Percentiles rank a stretch among this genome's conserved stretches.
Conservation (phyloP, 1,284 basidiomycete species). For the Cryptococcus depauperatus region DNA sequence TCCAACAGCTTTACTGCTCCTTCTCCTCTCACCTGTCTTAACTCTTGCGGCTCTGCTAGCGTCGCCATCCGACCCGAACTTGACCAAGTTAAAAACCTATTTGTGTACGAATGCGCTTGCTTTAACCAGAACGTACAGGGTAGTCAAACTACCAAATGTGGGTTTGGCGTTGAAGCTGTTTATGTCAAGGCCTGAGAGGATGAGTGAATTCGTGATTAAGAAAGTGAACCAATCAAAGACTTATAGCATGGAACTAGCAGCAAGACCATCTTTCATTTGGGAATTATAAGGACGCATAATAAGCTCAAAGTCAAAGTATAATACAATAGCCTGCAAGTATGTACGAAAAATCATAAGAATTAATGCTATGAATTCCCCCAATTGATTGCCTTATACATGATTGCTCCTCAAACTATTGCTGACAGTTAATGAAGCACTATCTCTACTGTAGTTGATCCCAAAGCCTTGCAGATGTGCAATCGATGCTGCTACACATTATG, state of each 20-base stretch:
- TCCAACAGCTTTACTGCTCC: conserved; percentile 1
- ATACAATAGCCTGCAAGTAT: too few species aligned
- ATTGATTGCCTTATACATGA: too few species aligned
- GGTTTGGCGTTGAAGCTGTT: conserved; percentile 9
- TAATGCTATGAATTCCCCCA: too few species aligned
- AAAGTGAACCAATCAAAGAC: too few species aligned
- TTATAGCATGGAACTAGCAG: too few species aligned
- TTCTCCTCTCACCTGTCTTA: conserved; percentile 5
- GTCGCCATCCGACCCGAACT: conserved; percentile 6
- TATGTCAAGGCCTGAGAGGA: conserved; percentile 5
- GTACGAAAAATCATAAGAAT: too few species aligned
- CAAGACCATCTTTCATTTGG: too few species aligned
- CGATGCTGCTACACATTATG: conserved; percentile 6
- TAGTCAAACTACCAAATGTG: conserved; percentile 9
- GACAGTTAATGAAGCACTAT: too few species aligned
- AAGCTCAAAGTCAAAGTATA: too few species aligned
- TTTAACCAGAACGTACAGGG: conserved; percentile 3
- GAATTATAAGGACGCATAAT: too few species aligned
- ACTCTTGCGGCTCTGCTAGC: background rate
- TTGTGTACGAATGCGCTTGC: conserved; percentile 10
- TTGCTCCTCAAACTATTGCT: too few species aligned
- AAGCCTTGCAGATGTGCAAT: background rate
- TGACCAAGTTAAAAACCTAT: background rate
- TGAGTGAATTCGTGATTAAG: too few species aligned
- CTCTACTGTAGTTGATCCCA: background rate